Percentiles rank a stretch among this genome's conserved stretches.
Evolutionary conservation across 306 rosid species (phyloP).

Genomic region (Senna tora): DNA sequence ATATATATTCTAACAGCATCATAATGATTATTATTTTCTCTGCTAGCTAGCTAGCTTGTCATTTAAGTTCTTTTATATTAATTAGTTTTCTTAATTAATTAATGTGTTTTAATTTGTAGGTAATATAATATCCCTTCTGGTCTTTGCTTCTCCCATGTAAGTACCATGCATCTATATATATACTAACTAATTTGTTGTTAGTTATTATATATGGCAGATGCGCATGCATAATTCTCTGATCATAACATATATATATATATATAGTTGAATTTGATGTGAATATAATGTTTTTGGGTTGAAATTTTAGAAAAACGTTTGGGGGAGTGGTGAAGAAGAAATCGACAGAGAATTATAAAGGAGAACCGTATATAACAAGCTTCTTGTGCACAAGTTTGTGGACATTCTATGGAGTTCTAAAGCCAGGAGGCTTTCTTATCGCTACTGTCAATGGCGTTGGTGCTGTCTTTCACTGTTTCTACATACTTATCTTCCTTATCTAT

Average conservation of each 20-base stretch:
- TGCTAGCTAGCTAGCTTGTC: too few species aligned
- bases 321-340: conserved; percentile 61
- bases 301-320: conserved; percentile 49
- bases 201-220: too few species aligned
- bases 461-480: conserved; percentile 45
- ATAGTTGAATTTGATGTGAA: background rate
- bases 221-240: too few species aligned
- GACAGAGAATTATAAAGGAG: conserved; percentile 49
- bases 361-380: conserved; percentile 54
- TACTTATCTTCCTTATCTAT: conserved; percentile 50
- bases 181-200: too few species aligned
- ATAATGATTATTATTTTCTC: background rate
- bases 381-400: conserved; percentile 62
- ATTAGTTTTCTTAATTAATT: too few species aligned
- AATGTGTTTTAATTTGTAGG: conserved; percentile 48
- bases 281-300: background rate
- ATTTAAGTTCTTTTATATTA: background rate
- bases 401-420: conserved; percentile 57
- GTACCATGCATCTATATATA: too few species aligned
- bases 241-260: too few species aligned
- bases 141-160: conserved; percentile 62
- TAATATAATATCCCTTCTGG: conserved; percentile 52
- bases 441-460: conserved; percentile 61
- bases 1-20: too few species aligned
- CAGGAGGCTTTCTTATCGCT: conserved; percentile 43